Conservation (phyloP, 106 monocot species). For the Phalaenopsis equestris region DNA sequence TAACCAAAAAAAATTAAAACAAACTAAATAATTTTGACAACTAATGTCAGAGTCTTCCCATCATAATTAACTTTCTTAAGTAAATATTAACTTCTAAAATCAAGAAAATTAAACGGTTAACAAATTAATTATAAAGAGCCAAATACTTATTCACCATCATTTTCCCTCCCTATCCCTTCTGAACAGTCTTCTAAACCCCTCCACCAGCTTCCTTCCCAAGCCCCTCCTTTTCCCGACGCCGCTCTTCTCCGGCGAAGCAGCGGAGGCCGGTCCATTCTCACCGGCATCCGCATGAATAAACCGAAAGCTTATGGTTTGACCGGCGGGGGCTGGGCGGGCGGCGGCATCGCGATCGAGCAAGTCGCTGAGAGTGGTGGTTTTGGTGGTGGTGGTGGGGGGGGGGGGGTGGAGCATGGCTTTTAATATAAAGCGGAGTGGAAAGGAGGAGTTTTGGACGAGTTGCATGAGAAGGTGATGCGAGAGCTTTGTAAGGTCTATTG, state of each 20-base stretch:
- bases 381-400: constrained; percentile 9
- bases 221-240: background rate
- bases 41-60: too few relatives aligned
- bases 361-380: constrained; percentile 40
- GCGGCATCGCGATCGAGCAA: constrained; percentile 68
- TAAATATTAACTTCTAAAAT: too few relatives aligned
- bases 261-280: background rate
- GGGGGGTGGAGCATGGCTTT: constrained; percentile 73
- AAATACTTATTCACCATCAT: too few relatives aligned
- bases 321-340: constrained; percentile 32
- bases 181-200: constrained; percentile 57
- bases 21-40: too few relatives aligned
- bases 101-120: too few relatives aligned
- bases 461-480: constrained; percentile 44
- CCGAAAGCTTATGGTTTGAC: background rate
- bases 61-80: too few relatives aligned
- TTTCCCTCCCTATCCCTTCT: background rate
- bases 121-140: too few relatives aligned
- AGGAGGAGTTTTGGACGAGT: constrained; percentile 70
- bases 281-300: background rate
- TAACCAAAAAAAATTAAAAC: too few relatives aligned
- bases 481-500: constrained; percentile 49
- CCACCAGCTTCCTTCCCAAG: constrained; percentile 42
- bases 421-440: constrained; percentile 83
- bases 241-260: background rate